These are phyloP conservation scores for Wickerhamiella lipophila DNA, from an alignment of 805 yeast species.

Conservation along the genomic window DNA sequence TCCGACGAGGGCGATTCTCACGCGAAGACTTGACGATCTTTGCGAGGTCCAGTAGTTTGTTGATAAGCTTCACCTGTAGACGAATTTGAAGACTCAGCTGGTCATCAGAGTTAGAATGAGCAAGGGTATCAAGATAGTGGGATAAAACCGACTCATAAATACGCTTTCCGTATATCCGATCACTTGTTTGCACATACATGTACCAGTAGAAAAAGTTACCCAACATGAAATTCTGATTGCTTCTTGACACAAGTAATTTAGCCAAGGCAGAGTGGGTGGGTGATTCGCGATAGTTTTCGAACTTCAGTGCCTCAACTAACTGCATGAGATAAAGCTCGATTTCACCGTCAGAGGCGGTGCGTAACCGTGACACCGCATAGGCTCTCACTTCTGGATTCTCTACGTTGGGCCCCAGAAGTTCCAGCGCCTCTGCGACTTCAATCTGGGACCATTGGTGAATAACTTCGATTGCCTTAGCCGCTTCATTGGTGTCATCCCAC, in stretches of 20 bases:
- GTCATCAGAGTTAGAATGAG: slow-evolving; percentile 24
- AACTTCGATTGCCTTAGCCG: slow-evolving; percentile 62
- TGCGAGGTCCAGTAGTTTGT: slow-evolving; percentile 52
- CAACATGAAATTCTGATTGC: slow-evolving; percentile 49
- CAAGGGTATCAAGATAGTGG: slow-evolving; percentile 33
- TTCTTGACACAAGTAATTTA: slow-evolving; percentile 59
- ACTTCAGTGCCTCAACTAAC: slow-evolving; percentile 79
- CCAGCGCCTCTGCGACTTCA: slow-evolving; percentile 75
- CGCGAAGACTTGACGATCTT: slow-evolving; percentile 48
- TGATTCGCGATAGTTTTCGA: slow-evolving; percentile 38
- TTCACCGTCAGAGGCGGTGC: slow-evolving; percentile 67
- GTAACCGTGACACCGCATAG: slow-evolving; percentile 76
- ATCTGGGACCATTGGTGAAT: slow-evolving; percentile 61
- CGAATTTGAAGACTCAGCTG: slow-evolving; percentile 23
- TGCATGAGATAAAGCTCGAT: slow-evolving; percentile 72
- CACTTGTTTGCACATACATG: slow-evolving; percentile 64
- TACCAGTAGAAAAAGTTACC: slow-evolving; percentile 89
- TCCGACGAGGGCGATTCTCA: slow-evolving; percentile 67
- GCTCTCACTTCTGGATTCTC: slow-evolving; percentile 61
- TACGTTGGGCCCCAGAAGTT: slow-evolving; percentile 67
- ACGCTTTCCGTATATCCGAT: slow-evolving; percentile 41
- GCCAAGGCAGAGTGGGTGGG: slow-evolving; percentile 26
- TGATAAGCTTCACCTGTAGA: slow-evolving; percentile 58
- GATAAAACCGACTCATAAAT: slow-evolving; percentile 37
- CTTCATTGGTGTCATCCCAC: slow-evolving; percentile 76